These are phyloP conservation scores for Bocquillonia castaneifolia DNA, from an alignment of 441 rosid species.

Conservation along the genomic window DNA sequence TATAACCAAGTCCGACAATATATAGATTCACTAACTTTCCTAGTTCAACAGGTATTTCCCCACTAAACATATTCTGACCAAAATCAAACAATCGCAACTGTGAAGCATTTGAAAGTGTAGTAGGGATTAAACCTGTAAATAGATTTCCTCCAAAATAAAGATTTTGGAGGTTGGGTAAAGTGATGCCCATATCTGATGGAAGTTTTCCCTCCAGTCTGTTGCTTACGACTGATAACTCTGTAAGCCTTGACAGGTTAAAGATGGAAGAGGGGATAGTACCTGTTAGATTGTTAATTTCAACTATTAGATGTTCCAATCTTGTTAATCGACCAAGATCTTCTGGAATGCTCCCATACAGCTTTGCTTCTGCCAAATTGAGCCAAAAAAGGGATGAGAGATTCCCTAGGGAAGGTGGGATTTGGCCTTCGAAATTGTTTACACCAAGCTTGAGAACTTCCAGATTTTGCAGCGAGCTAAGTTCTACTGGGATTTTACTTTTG, in stretches of 20 bases:
- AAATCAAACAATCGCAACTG: not conserved
- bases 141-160: not conserved
- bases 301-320: not conserved
- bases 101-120: not conserved
- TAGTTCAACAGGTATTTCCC: not conserved
- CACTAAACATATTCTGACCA: not conserved
- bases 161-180: not conserved
- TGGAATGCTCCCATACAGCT: slow-evolving; percentile 1
- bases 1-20: not conserved
- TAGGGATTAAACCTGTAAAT: slow-evolving; percentile 8
- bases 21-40: slow-evolving; percentile 1
- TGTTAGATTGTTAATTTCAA: not conserved
- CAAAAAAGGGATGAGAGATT: not conserved
- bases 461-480: not conserved
- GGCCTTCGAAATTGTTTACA: not conserved
- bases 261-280: not conserved
- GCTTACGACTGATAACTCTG: not conserved
- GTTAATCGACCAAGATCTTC: not conserved
- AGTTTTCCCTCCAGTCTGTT: not conserved
- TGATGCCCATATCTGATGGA: not conserved
- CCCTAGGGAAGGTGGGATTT: slow-evolving; percentile 5
- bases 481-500: not conserved
- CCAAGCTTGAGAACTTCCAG: not conserved
- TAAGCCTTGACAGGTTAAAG: not conserved
- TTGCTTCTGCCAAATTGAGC: not conserved